Conservation (phyloP, 306 rosid genomes). For the Castanopsis chinensis region DNA sequence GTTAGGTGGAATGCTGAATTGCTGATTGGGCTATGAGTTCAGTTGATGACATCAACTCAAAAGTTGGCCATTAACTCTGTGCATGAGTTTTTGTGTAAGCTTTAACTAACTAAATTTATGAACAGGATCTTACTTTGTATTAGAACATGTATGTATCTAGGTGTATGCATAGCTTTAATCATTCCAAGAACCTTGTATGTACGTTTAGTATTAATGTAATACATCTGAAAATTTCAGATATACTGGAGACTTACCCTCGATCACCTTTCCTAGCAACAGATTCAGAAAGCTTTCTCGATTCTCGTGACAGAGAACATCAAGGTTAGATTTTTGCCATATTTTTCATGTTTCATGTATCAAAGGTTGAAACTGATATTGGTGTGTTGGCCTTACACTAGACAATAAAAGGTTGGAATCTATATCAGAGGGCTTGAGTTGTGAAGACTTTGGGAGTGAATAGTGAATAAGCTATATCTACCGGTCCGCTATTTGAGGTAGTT, state of each 20-base stretch:
- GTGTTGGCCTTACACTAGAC: constrained; percentile 39
- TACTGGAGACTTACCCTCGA: constrained; percentile 74
- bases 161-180: neutral
- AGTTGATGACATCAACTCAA: neutral
- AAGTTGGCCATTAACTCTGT: neutral
- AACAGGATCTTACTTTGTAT: neutral
- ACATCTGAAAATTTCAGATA: constrained; percentile 50
- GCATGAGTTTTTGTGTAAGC: constrained; percentile 6
- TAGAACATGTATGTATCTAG: neutral
- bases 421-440: constrained; percentile 83
- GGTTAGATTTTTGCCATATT: constrained; percentile 39
- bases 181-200: constrained; percentile 8
- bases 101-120: neutral
- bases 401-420: constrained; percentile 71
- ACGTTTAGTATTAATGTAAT: neutral
- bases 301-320: constrained; percentile 65
- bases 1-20: neutral
- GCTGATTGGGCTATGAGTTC: neutral
- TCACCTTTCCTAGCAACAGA: constrained; percentile 72
- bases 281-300: constrained; percentile 55
- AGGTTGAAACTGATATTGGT: constrained; percentile 22
- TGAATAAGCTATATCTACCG: constrained; percentile 23
- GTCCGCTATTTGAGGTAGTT: constrained; percentile 24
- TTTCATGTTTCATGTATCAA: constrained; percentile 5
- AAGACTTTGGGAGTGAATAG: constrained; percentile 86